These are phyloP conservation scores for Bruguiera hainesii DNA, from an alignment of 441 rosid genomes.

Conservation along the genomic window DNA sequence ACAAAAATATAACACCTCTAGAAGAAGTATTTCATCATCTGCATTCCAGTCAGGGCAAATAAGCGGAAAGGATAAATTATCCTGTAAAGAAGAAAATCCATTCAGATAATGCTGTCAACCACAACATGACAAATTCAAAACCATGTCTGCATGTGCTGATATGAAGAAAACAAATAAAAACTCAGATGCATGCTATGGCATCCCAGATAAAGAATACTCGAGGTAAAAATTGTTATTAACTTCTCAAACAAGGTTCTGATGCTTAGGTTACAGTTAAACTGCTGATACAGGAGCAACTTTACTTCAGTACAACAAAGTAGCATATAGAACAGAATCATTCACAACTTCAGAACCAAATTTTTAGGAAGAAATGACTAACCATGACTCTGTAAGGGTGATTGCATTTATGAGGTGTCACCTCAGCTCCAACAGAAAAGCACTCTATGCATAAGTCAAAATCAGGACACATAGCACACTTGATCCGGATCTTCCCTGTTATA, in stretches of 20 bases:
- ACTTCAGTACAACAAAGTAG: neutral
- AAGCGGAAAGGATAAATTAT: conserved; percentile 80
- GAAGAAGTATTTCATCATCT: conserved; percentile 90
- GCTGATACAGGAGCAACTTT: neutral
- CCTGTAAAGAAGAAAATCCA: conserved; percentile 43
- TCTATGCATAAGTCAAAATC: conserved; percentile 96
- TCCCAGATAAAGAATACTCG: neutral
- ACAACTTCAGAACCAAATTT: neutral
- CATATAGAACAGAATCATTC: conserved; percentile 5
- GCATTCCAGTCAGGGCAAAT: conserved; percentile 96
- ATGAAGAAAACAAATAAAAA: neutral
- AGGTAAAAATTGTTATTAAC: neutral
- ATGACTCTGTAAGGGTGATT: conserved; percentile 79
- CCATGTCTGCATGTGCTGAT: neutral
- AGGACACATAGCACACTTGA: conserved; percentile 87
- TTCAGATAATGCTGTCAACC: neutral
- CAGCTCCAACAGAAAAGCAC: conserved; percentile 93
- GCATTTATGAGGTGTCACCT: conserved; percentile 82
- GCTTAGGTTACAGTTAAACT: neutral
- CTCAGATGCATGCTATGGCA: no score
- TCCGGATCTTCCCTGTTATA: conserved; percentile 79
- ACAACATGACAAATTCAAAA: neutral
- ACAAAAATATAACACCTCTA: conserved; percentile 48
- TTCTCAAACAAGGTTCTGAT: neutral
- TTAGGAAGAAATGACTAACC: conserved; percentile 43